Base-by-base conservation (phyloP, 2,329 filamentous ascomycete genomes). In the Colletotrichum gloeosporioides region DNA sequence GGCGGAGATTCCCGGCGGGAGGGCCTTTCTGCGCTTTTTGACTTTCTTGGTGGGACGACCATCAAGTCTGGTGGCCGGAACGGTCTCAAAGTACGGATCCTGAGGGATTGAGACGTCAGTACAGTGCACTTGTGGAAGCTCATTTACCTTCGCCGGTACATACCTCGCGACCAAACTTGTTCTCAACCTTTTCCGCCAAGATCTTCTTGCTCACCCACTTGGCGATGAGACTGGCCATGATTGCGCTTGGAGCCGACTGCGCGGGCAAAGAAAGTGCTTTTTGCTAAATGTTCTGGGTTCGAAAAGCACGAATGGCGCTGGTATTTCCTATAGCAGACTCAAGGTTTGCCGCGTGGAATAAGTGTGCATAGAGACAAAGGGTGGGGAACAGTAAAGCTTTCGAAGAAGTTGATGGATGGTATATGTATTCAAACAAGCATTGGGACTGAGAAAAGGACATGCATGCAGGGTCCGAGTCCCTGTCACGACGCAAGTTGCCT, bases 31-130 rank as follows among this genome's bases (percentile, higher is more conserved):
- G 82, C 93, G 91, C 85, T 95, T 98, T 88, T 95, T 96, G 73
- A 90, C 89, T 83, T 96, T 98, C 80, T 92, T 92, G 4, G 84
- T 90, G 31, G 93, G 92, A 70, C 88, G 91, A 75, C 92, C 92
- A 78, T 92, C 87, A 57, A 94, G 88, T 78, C 92, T 90, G 10
- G 94, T 95, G 57, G 96, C 93, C 27, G 93, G 92, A 44, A 98
- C 92, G 79, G 92, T 89, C 84, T 98, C 95, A 81, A 96, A 98
- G 87, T 96, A 98, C 8, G 96, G 96, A 83, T 99, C 96, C 95
- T 98, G 81, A 18, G 10, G 63, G 73, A n/a, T 22, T 13, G 78
- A n/a, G 44, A 77, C 59, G 76, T 79, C 63, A 78, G 75, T 69
- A 36, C 39, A 39, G 9, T 34, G 8, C 27, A 36, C 36, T 15